Base-by-base conservation (phyloP, 1,284 basidiomycete genomes). In the Naganishia albida region DNA sequence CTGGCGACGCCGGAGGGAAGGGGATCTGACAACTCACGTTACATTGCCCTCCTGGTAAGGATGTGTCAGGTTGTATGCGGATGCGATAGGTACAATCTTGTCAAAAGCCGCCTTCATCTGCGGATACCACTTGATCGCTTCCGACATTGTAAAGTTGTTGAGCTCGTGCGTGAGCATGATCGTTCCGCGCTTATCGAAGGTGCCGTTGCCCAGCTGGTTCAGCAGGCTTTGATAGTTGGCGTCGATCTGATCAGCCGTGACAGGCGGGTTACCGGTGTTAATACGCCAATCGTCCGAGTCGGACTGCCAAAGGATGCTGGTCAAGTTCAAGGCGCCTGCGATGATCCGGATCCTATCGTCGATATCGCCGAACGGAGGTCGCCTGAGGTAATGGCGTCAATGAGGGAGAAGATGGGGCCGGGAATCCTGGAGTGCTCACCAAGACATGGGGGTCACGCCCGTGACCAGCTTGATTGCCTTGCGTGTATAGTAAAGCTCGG, bases 341-440 rank as follows among this genome's bases (percentile, higher is more conserved):
- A 85, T 83, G 62, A 77, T 73, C 30, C 83, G 78, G 46, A 84
- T 78, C 34, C 83, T 80, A 73, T 84, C 81, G 72, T 84, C 83
- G 40, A 83, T 76, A 63, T 81, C 73, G 12, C 82, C 82, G 70
- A 75, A 83, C 3, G 82, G 81, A 39, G 81, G 80, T 50, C 79
- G 71, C 75, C 55, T 57, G 26, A 8, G 16, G 25, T 7, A 12
- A 28, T 54, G 43, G 40, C 4, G 28, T 44, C 12, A 20, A 23
- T 7, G n/a, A 4, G 4, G 7, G 15, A 28, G 44, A 49, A 34
- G 3, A 16, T 18, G 18, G 10, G 10, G 34, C 34, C 6, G 16
- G 20, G 28, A n/a, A 59, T 68, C 50, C 65, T 64, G 42, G 69
- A 16, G 2, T 71, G 78, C 55, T 18, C 38, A 57, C 55, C 80